Conservation (phyloP, 2,329 filamentous ascomycete genomes). For the Colletotrichum lupini region DNA sequence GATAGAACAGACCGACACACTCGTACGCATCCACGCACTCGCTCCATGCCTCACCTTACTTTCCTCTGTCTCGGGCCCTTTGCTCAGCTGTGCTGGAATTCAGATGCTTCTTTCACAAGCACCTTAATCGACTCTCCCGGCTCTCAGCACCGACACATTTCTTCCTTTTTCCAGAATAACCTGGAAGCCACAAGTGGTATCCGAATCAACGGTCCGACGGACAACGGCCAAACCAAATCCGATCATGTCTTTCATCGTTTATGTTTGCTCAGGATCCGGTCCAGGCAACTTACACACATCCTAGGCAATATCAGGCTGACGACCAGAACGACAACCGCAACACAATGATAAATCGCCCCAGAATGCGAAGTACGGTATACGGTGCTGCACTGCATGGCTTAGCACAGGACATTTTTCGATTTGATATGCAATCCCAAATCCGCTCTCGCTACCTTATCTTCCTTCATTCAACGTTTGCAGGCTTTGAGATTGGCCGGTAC, state of each 20-base stretch:
- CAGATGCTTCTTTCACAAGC: neutral
- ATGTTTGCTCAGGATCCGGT: neutral
- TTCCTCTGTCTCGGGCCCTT: constrained; percentile 13
- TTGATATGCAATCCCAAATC: constrained; percentile 6
- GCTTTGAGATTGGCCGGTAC: constrained; percentile 4
- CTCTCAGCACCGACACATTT: constrained; percentile 5
- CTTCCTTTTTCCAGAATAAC: constrained; percentile 28
- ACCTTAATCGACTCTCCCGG: neutral
- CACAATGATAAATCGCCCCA: neutral
- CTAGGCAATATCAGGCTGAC: neutral
- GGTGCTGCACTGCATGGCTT: constrained; percentile 3
- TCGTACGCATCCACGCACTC: neutral
- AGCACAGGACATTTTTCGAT: neutral
- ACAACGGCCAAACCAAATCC: constrained; percentile 2
- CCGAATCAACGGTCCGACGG: constrained; percentile 18
- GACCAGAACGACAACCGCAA: neutral
- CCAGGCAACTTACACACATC: neutral
- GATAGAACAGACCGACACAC: constrained; percentile 13
- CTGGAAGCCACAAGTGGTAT: constrained; percentile 19
- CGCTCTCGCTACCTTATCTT: neutral
- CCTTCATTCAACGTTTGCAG: neutral
- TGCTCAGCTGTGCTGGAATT: neutral
- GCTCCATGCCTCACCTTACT: neutral
- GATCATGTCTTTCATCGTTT: neutral
- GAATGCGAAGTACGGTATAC: constrained; percentile 12